A percentile compares a stretch with the other conserved stretches of the same genome.
Conservation (phyloP, 2,329 filamentous ascomycete genomes). For the Pezicula rhizophila region DNA sequence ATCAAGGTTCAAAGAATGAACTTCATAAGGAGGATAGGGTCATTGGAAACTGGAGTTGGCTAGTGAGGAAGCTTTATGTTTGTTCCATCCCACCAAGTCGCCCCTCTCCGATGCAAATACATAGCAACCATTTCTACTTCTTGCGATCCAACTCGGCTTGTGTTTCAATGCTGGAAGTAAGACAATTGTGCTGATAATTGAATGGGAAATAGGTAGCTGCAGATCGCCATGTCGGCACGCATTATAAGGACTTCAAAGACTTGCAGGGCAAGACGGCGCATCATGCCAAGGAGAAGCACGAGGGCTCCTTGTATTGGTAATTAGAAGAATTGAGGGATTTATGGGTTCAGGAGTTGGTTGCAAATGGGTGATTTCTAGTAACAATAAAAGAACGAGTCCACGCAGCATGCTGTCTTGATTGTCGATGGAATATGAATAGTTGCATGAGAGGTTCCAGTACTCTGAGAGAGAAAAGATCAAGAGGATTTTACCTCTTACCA, state of each 20-base stretch:
- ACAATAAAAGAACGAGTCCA: conserved; percentile 22
- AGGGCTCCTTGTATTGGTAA: conserved; percentile 6
- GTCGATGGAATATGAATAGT: not conserved
- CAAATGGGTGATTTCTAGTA: conserved; percentile 6
- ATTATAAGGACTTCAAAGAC: conserved; percentile 44
- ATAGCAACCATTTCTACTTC: too few relatives aligned
- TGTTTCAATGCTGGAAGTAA: not conserved
- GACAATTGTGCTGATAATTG: not conserved
- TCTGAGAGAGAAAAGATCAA: too few relatives aligned
- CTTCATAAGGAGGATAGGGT: conserved; percentile 56
- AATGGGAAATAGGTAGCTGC: conserved; percentile 14
- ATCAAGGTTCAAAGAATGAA: conserved; percentile 38
- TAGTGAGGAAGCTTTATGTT: conserved; percentile 66
- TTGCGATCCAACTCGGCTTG: too few relatives aligned
- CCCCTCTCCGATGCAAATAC: too few relatives aligned
- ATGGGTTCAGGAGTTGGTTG: not conserved
- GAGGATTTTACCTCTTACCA: too few relatives aligned
- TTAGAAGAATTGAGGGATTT: too few relatives aligned
- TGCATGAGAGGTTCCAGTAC: too few relatives aligned
- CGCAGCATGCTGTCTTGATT: conserved; percentile 13
- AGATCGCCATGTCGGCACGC: conserved; percentile 13
- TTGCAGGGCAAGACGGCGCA: conserved; percentile 51
- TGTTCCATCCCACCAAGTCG: not conserved
- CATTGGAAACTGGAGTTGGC: conserved; percentile 76
- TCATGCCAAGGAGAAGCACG: conserved; percentile 31